Conservation (phyloP, 2,329 filamentous ascomycete genomes). For the Dactylonectria estremocensis region DNA sequence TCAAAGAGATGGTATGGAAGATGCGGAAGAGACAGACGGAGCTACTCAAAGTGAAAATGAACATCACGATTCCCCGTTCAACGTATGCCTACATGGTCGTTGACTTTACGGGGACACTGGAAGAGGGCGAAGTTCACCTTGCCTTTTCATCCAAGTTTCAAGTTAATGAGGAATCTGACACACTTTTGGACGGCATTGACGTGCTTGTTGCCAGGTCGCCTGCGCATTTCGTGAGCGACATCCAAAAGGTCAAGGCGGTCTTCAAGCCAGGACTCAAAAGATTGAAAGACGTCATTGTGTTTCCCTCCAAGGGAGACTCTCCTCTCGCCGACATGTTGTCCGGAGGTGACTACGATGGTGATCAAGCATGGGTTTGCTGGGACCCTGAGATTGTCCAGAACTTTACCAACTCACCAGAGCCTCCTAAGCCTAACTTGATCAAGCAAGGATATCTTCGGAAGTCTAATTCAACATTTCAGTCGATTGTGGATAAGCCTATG, state of each 20-base stretch:
- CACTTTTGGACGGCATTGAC: constrained; percentile 69
- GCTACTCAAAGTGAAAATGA: constrained; percentile 68
- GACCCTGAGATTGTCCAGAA: constrained; percentile 75
- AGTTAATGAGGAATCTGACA: constrained; percentile 66
- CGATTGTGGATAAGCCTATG: constrained; percentile 54
- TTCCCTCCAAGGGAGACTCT: constrained; percentile 73
- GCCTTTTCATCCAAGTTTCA: constrained; percentile 78
- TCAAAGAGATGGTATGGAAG: constrained; percentile 63
- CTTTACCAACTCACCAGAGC: constrained; percentile 72
- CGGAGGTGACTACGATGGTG: constrained; percentile 87
- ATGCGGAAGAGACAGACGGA: constrained; percentile 69
- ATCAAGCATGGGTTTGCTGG: constrained; percentile 85
- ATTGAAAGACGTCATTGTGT: constrained; percentile 85
- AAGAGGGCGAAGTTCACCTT: constrained; percentile 78
- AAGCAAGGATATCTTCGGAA: constrained; percentile 64
- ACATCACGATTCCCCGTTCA: constrained; percentile 73
- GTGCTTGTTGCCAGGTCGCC: constrained; percentile 79
- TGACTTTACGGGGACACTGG: constrained; percentile 74
- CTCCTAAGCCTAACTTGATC: constrained; percentile 59
- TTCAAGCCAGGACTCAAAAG: constrained; percentile 73
- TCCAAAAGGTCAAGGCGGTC: constrained; percentile 77
- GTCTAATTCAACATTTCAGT: constrained; percentile 61
- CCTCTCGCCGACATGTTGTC: constrained; percentile 80
- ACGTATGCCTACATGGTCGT: constrained; percentile 77
- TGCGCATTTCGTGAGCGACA: constrained; percentile 78